Evolutionary conservation across 345 rosid genomes (phyloP).

Genomic region (Schrenkiella parvula): DNA sequence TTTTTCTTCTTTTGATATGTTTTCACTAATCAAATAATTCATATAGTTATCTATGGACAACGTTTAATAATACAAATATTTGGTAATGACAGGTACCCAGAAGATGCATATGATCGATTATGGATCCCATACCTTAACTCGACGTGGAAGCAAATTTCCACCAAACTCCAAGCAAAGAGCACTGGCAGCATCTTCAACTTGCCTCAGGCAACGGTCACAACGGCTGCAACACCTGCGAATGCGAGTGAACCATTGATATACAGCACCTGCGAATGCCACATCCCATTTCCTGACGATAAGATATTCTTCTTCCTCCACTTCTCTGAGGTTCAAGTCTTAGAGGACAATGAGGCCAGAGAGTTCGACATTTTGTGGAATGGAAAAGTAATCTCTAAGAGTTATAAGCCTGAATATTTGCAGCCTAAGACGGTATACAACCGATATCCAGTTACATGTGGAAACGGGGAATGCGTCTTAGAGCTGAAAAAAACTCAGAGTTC

Average conservation of each 20-base stretch:
- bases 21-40: too few species aligned
- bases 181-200: too few species aligned
- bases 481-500: background rate
- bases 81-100: slow-evolving; percentile 11
- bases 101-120: slow-evolving; percentile 24
- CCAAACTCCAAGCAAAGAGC: too few species aligned
- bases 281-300: background rate
- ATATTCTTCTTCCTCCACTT: slow-evolving; percentile 35
- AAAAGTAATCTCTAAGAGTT: background rate
- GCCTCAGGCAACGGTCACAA: too few species aligned
- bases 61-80: too few species aligned
- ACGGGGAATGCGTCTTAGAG: background rate
- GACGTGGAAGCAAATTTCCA: slow-evolving; percentile 10
- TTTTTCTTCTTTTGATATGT: too few species aligned
- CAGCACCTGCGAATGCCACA: too few species aligned
- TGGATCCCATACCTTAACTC: background rate
- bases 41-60: too few species aligned
- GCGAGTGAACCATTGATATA: slow-evolving; percentile 17
- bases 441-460: background rate
- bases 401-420: background rate
- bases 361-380: slow-evolving; percentile 19
- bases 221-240: slow-evolving; percentile 30
- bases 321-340: slow-evolving; percentile 25
- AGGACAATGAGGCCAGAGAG: slow-evolving; percentile 16
- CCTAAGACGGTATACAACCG: background rate